A percentile compares a stretch with the other conserved stretches of the same genome.
Evolutionary conservation across 768 basidiomycete genomes (phyloP).

Genomic region (Rubroboletus satanas): DNA sequence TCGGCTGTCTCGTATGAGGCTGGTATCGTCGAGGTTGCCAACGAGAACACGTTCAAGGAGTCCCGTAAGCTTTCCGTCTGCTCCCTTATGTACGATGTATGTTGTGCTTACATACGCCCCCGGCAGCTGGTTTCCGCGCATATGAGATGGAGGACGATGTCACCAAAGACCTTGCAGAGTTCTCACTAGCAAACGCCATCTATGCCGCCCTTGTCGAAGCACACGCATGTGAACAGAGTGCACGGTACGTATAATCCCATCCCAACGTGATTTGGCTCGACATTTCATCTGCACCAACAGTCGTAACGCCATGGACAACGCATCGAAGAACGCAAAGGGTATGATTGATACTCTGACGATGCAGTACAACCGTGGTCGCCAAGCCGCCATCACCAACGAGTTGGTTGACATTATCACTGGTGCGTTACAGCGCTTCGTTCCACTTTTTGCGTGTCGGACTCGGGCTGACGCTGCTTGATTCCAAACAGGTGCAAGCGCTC

Average conservation of each 20-base stretch:
- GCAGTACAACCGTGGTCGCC: constrained; percentile 98
- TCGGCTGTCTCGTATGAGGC: constrained; percentile 91
- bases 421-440: constrained; percentile 31
- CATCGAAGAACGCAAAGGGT: constrained; percentile 95
- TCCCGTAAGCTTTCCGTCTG: constrained; percentile 52
- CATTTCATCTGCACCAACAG: constrained; percentile 28
- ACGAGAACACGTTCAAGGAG: constrained; percentile 75
- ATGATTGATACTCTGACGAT: constrained; percentile 87
- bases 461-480: background rate
- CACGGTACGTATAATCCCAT: constrained; percentile 52
- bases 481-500: constrained; percentile 45
- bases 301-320: constrained; percentile 99
- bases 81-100: background rate
- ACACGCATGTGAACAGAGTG: constrained; percentile 92
- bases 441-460: background rate
- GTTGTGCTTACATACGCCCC: background rate
- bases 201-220: constrained; percentile 92
- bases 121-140: constrained; percentile 77
- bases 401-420: constrained; percentile 90
- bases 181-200: constrained; percentile 94
- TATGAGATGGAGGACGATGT: constrained; percentile 99
- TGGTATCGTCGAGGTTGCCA: constrained; percentile 69
- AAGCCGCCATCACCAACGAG: constrained; percentile 97
- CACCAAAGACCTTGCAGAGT: constrained; percentile 90
- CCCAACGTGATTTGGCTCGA: no score